Percentiles rank a stretch among this genome's conserved stretches.
phyloP scores from a whole-genome alignment of 176 grass and related monocot genomes.

The Oryza rufipogon region DNA sequence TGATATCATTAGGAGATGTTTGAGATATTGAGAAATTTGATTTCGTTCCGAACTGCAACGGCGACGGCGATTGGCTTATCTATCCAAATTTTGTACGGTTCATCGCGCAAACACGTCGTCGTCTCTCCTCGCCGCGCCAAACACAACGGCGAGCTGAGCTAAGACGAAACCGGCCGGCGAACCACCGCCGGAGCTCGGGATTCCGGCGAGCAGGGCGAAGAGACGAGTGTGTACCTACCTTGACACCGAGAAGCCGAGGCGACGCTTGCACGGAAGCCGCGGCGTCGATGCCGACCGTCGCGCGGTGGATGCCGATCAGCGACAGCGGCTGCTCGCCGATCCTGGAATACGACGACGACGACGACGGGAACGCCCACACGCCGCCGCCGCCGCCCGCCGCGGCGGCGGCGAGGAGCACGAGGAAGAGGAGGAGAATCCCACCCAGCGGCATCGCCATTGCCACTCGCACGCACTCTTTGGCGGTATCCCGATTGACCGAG shows the following conservation, averaged over 20 bases:
- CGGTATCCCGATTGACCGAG: too few relatives aligned
- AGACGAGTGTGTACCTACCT: slow-evolving; percentile 35
- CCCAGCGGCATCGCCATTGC: not conserved
- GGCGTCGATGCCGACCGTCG: slow-evolving; percentile 40
- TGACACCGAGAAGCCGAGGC: slow-evolving; percentile 39
- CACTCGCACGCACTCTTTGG: too few relatives aligned
- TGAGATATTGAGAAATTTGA: too few relatives aligned
- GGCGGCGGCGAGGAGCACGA: not conserved
- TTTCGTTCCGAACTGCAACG: too few relatives aligned
- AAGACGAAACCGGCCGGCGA: not conserved
- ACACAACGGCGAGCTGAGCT: not conserved
- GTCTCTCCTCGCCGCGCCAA: not conserved
- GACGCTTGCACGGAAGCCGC: slow-evolving; percentile 37
- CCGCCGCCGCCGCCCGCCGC: not conserved
- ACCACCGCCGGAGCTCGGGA: not conserved
- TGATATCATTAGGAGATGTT: too few relatives aligned
- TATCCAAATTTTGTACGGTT: not conserved
- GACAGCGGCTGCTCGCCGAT: slow-evolving; percentile 55
- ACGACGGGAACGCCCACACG: too few relatives aligned
- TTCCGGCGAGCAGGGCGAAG: too few relatives aligned
- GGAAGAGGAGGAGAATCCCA: not conserved
- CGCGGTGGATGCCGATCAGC: slow-evolving; percentile 43
- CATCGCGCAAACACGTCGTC: not conserved
- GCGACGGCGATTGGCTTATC: not conserved
- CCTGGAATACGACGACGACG: not conserved